phyloP scores from a whole-genome alignment of 106 monocot species.

The Dendrobium chrysotoxum region DNA sequence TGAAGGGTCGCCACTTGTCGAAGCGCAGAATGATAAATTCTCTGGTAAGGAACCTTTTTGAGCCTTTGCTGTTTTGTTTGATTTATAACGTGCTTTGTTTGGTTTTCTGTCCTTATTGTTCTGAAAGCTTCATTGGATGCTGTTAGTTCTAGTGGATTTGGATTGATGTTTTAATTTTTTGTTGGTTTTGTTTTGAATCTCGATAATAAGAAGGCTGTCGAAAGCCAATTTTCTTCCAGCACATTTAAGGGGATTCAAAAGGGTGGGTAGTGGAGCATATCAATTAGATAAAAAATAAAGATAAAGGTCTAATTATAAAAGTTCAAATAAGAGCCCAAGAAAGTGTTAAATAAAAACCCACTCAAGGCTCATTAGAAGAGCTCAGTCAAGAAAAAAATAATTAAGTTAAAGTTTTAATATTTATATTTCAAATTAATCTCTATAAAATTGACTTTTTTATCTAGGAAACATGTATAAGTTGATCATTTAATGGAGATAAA shows the following conservation, averaged over 20 bases:
- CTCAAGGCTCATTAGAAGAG: no score
- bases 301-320: no score
- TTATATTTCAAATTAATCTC: no score
- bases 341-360: no score
- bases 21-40: constrained; percentile 95
- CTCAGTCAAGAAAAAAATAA: no score
- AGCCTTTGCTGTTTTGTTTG: background rate
- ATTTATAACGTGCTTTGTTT: background rate
- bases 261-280: no score
- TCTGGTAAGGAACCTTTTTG: constrained; percentile 36
- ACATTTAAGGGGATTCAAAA: background rate
- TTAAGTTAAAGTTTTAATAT: no score
- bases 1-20: constrained; percentile 80
- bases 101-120: background rate
- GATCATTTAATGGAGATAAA: no score
- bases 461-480: no score
- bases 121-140: background rate
- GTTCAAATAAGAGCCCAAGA: no score
- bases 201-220: background rate
- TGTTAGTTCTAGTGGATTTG: background rate
- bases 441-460: no score
- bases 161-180: background rate
- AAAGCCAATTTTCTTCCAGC: background rate
- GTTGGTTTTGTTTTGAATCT: background rate
- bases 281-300: no score